These are phyloP conservation scores for Didymellaceae sp. DNA, from an alignment of 2,329 filamentous ascomycete species.

Conservation along the genomic window DNA sequence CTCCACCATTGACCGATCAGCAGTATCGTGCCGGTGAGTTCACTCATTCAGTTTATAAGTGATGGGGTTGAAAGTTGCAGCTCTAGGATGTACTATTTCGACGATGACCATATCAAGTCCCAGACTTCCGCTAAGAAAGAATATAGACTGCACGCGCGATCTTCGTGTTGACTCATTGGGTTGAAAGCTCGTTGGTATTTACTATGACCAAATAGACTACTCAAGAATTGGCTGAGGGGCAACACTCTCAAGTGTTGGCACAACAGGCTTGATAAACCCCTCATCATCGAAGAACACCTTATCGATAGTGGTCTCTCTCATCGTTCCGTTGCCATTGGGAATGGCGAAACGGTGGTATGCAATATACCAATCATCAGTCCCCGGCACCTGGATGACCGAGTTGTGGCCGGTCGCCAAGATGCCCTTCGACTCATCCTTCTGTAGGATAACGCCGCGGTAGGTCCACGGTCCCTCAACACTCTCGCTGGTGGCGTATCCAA, in stretches of 20 bases:
- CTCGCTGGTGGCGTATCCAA: conserved; percentile 34
- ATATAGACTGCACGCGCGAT: too few species aligned
- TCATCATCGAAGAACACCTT: conserved; percentile 31
- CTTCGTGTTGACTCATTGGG: too few species aligned
- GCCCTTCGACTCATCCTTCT: conserved; percentile 30
- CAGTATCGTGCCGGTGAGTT: too few species aligned
- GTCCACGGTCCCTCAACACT: conserved; percentile 35
- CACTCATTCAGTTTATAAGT: too few species aligned
- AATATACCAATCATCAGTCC: conserved; percentile 41
- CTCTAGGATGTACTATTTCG: too few species aligned
- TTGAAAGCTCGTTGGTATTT: too few species aligned
- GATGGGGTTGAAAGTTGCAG: too few species aligned
- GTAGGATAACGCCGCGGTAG: conserved; percentile 32
- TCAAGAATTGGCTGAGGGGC: not conserved
- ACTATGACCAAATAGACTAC: not conserved
- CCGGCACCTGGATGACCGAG: conserved; percentile 36
- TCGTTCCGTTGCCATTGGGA: conserved; percentile 31
- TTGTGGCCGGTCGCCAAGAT: conserved; percentile 37
- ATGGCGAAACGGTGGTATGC: conserved; percentile 39
- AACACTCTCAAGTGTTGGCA: conserved; percentile 36
- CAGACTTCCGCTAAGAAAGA: too few species aligned
- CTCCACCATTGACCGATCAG: too few species aligned
- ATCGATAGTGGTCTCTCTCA: conserved; percentile 36
- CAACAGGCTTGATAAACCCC: conserved; percentile 32
- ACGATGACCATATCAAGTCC: too few species aligned